phyloP scores from a whole-genome alignment of 2,329 filamentous ascomycete genomes.

The Botrytis fragariae region DNA sequence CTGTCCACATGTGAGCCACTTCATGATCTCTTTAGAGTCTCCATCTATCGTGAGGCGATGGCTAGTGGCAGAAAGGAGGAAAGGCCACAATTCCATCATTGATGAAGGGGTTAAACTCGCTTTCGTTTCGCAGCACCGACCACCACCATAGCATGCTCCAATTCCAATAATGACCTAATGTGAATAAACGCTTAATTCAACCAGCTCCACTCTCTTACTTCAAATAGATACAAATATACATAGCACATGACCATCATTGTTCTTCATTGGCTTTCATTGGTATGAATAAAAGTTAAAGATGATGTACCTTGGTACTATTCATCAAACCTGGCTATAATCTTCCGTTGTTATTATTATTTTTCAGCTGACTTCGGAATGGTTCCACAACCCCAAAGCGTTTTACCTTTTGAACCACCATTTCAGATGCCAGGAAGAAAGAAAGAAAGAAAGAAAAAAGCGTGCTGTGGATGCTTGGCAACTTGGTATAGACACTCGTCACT shows the following conservation, averaged over 20 bases:
- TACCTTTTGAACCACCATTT: background rate
- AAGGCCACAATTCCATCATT: slow-evolving; percentile 10
- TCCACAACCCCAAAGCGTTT: slow-evolving; percentile 11
- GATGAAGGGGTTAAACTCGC: slow-evolving; percentile 10
- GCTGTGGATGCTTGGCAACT: background rate
- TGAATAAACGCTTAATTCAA: background rate
- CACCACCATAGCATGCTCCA: background rate
- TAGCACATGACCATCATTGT: background rate
- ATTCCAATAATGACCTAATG: background rate
- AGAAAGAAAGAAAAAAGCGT: background rate
- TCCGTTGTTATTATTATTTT: background rate
- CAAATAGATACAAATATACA: background rate
- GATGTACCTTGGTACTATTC: background rate
- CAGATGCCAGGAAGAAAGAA: background rate
- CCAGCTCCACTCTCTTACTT: slow-evolving; percentile 4
- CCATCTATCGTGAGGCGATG: background rate
- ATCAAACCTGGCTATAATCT: background rate
- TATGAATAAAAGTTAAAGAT: background rate
- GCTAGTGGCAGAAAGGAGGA: background rate
- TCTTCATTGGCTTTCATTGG: background rate
- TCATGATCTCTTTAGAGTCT: background rate
- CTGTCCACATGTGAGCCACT: slow-evolving; percentile 1
- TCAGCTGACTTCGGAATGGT: slow-evolving; percentile 16
- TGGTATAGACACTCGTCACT: background rate
- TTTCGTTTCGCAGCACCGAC: slow-evolving; percentile 17